Evolutionary conservation across 306 rosid species (phyloP).

Genomic region (Cicer judaicum): DNA sequence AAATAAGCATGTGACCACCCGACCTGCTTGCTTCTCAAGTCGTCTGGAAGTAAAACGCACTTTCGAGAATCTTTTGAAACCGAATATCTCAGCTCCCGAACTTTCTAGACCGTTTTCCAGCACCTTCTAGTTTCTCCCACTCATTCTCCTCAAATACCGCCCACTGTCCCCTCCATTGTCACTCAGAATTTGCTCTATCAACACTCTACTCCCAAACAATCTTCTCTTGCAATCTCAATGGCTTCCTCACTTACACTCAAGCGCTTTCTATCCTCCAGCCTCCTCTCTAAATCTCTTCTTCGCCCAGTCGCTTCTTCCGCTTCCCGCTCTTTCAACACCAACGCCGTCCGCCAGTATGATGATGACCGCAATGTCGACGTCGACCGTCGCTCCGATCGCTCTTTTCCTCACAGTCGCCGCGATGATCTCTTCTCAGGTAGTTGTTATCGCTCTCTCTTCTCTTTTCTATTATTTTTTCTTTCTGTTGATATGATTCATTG

Average conservation of each 20-base stretch:
- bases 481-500: no score
- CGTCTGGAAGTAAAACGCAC: background rate
- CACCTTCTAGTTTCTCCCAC: constrained; percentile 27
- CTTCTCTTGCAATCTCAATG: constrained; percentile 25
- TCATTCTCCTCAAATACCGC: constrained; percentile 34
- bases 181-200: no score
- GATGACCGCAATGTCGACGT: constrained; percentile 30
- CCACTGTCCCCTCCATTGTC: background rate
- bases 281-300: constrained; percentile 33
- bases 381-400: constrained; percentile 35
- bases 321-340: constrained; percentile 57
- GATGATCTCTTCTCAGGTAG: constrained; percentile 53
- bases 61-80: background rate
- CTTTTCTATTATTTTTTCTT: no score
- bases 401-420: constrained; percentile 40
- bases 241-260: constrained; percentile 44
- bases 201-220: background rate
- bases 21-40: constrained; percentile 27
- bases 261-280: constrained; percentile 38
- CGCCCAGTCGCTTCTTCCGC: constrained; percentile 34
- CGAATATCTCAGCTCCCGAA: constrained; percentile 23
- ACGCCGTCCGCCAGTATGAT: constrained; percentile 45
- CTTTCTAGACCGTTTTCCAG: constrained; percentile 35
- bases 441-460: constrained; percentile 8
- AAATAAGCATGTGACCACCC: background rate